A percentile compares a stretch with the other conserved stretches of the same genome.
These are phyloP conservation scores for Aspergillus viridinutans DNA, from an alignment of 2,329 filamentous ascomycete genomes.

Conservation along the genomic window DNA sequence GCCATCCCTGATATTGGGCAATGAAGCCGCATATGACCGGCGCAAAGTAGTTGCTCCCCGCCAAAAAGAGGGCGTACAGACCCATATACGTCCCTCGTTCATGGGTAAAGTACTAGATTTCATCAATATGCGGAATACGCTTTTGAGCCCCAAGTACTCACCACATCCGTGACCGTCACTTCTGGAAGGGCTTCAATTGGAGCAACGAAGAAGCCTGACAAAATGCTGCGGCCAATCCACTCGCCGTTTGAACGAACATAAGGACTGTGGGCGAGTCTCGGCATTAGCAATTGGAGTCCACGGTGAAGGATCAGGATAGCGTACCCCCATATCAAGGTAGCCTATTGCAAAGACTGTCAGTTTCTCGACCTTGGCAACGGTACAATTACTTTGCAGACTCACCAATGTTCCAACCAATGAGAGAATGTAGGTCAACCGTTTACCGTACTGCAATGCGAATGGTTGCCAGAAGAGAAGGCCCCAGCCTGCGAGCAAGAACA, in stretches of 20 bases:
- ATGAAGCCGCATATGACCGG: constrained; percentile 48
- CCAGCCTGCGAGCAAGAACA: constrained; percentile 45
- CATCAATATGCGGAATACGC: not conserved
- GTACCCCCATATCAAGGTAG: constrained; percentile 32
- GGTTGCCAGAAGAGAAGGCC: constrained; percentile 47
- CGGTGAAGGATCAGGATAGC: not conserved
- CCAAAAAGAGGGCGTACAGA: constrained; percentile 37
- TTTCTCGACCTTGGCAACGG: not conserved
- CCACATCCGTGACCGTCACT: constrained; percentile 40
- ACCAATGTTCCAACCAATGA: constrained; percentile 32
- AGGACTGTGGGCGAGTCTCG: constrained; percentile 18
- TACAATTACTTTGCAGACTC: constrained; percentile 4
- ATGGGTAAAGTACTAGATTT: constrained; percentile 39
- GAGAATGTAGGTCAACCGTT: constrained; percentile 32
- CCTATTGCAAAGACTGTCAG: constrained; percentile 10
- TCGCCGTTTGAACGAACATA: constrained; percentile 31
- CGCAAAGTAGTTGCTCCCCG: constrained; percentile 41
- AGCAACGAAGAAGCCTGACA: constrained; percentile 38
- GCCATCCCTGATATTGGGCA: constrained; percentile 43
- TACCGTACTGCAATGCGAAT: constrained; percentile 44
- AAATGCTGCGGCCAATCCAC: constrained; percentile 37
- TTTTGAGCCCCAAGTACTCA: constrained; percentile 15
- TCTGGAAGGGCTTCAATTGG: constrained; percentile 42
- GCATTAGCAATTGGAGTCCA: not conserved
- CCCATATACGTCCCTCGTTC: constrained; percentile 40